Evolutionary conservation across 2,329 filamentous ascomycete species (phyloP).

Genomic region (Nemania sp.): DNA sequence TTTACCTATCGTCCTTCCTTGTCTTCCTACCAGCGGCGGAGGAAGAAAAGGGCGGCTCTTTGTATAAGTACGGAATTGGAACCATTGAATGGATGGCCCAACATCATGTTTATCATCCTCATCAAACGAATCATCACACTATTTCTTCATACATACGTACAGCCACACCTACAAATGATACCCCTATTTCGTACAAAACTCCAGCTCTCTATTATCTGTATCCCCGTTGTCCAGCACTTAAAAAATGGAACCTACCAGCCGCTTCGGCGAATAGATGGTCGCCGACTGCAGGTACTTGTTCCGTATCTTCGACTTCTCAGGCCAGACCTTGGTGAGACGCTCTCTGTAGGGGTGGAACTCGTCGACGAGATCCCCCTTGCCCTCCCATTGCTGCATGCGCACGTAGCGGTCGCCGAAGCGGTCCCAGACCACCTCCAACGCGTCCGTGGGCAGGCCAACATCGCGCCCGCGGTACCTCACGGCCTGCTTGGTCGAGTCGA

Average conservation of each 20-base stretch:
- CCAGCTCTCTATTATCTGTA: no score
- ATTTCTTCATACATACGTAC: no score
- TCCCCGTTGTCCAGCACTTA: no score
- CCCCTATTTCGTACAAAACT: no score
- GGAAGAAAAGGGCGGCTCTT: no score
- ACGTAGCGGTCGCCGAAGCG: slow-evolving; percentile 38
- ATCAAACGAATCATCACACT: no score
- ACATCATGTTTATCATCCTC: neutral
- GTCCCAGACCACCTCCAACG: slow-evolving; percentile 30
- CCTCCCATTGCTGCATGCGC: slow-evolving; percentile 25
- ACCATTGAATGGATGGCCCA: neutral
- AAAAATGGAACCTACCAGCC: slow-evolving; percentile 21
- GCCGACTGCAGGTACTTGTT: slow-evolving; percentile 35
- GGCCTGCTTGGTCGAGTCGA: slow-evolving; percentile 19
- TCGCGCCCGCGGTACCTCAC: neutral
- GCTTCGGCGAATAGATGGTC: slow-evolving; percentile 32
- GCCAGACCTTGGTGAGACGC: slow-evolving; percentile 32
- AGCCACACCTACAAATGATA: no score
- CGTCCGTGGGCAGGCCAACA: slow-evolving; percentile 17
- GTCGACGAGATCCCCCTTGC: neutral
- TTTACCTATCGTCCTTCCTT: no score
- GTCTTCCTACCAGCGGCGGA: no score
- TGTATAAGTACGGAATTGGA: no score
- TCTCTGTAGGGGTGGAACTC: slow-evolving; percentile 9
- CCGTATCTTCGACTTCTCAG: slow-evolving; percentile 32